Base-by-base conservation (phyloP, 257 asterid species). In the Ligustrum vulgare region DNA sequence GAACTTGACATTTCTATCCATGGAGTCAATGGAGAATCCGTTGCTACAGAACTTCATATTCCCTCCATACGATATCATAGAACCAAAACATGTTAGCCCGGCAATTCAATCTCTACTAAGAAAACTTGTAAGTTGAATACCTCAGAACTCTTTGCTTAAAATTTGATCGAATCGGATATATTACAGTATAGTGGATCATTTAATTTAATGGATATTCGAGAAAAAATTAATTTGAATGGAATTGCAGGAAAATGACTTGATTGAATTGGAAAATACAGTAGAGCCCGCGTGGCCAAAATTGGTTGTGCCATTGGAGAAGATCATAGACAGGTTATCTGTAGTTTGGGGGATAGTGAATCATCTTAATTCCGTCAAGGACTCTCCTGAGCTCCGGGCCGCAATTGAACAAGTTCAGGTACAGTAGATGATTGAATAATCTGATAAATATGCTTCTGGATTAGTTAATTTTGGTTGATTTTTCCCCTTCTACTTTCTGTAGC, bases 331-430 rank as follows among this genome's bases (percentile, higher is more conserved):
- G 72, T 80, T 92, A 85, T 76, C 86, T 20, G 86, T 87, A 63
- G 97, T 84, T 71, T 89, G 96, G 97, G 91, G 97, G 76, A 86
- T 91, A 1, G 90, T 92, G 56, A 87, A 82, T 85, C 97, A 92
- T 77, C 91, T 92, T 22, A 90, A 80, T 80, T 72, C 95, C 6
- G 96, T 90, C 4, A 89, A 85, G 80, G 97, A 92, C 81, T 84
- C 84, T 65, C 78, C 93, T 37, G 87, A 87, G 39, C 84, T 90
- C 73, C 90, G 96, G 68, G 83, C 95, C 9, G 93, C 92, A 31
- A 85, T 90, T 43, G 90, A 88, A 79, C 87, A 81, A 79, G 84
- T 89, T 80, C 96, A 92, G 92, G 97, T 89, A 35, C 32, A 18
- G 12, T 72, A 16, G n/a, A 62, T 64, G 67, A 56, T 73, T 75